These are phyloP conservation scores for Heteromeles arbutifolia DNA, from an alignment of 306 rosid species.

Conservation along the genomic window DNA sequence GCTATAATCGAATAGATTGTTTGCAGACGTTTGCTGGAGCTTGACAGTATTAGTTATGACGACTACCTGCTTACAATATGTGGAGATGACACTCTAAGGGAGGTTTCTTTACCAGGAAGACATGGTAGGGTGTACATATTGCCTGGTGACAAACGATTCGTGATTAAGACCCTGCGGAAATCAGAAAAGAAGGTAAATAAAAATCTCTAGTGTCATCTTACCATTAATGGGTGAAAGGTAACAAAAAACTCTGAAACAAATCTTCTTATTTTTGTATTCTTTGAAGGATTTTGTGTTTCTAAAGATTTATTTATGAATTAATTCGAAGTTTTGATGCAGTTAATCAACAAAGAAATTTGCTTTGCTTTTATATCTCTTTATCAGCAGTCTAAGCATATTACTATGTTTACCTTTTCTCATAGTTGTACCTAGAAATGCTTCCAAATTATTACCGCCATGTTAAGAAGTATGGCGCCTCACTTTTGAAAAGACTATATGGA, in stretches of 20 bases:
- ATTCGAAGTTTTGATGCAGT: neutral
- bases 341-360: neutral
- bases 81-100: constrained; percentile 25
- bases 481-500: constrained; percentile 33
- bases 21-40: constrained; percentile 34
- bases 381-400: neutral
- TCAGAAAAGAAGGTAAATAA: constrained; percentile 32
- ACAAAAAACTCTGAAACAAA: neutral
- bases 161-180: constrained; percentile 24
- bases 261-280: neutral
- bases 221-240: neutral
- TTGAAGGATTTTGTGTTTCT: neutral
- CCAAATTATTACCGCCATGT: constrained; percentile 41
- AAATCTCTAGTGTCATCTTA: neutral
- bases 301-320: neutral
- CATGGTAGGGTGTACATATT: constrained; percentile 20
- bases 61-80: constrained; percentile 28
- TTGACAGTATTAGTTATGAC: constrained; percentile 20
- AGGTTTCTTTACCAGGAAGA: constrained; percentile 26
- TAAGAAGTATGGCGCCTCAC: constrained; percentile 18
- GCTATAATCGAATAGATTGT: neutral
- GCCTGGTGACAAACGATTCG: constrained; percentile 21
- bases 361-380: neutral
- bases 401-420: neutral
- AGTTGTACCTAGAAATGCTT: constrained; percentile 36